Base-by-base conservation (phyloP, 176 grass and related monocot species). In the Pontederia crassipes region DNA sequence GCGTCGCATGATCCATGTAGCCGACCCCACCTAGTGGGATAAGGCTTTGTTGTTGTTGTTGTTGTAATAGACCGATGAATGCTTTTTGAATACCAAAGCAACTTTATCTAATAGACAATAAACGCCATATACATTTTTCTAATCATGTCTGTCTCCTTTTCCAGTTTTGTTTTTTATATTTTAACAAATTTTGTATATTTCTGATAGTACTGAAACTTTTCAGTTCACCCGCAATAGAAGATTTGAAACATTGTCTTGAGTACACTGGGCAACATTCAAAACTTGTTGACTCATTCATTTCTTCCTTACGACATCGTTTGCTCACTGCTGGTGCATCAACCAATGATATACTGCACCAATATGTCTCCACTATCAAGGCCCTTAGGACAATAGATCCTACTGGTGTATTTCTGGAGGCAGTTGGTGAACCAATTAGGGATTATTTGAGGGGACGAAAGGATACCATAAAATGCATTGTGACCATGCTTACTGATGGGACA, bases 351-450 rank as follows among this genome's bases (percentile, higher is more conserved):
- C 82, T 96, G 78, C 92, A 96, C 67, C 92, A 96, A 71, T 96
- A 96, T 49, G 83, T 96, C 48, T 96, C 92, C 73, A 90, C 86
- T 58, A 96, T 90, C 70, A 96, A 96, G 68, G 86, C 92, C 14
- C 65, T 96, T 26, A 78, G 81, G 58, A 88, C 87, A 59, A 96
- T 96, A 65, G 92, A 96, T 46, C 92, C 92, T 45, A 81, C 92
- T 51, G 92, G 92, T 20, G 86, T 96, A 72, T 96, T 96, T 78
- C 77, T 96, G 48, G 92, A 96, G 70, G 83, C 92, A 75, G 92
- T 96, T 72, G 92, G 92, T 77, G 92, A 96, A 75, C 92, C 92
- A 75, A 96, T 96, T 84, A 96, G 92, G 66, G 92, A 96, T 80
- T 96, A 96, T 71, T 64, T 96, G 69, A 90, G 92, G 51, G 81